phyloP scores from a whole-genome alignment of 257 asterid species.

The Cinchona pubescens region DNA sequence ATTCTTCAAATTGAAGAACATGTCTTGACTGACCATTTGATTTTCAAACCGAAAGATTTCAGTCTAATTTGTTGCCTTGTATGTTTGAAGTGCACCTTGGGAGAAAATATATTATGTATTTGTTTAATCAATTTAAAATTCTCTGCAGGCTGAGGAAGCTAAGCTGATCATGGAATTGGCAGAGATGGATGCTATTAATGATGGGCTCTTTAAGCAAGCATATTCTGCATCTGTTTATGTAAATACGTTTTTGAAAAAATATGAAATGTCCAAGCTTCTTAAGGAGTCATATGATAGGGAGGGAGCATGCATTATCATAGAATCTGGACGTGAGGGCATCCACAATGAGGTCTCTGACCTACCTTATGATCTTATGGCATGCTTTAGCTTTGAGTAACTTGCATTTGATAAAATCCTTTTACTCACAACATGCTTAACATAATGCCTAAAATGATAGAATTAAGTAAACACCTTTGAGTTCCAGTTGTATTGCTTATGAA shows the following conservation, averaged over 20 bases:
- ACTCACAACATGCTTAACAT: not conserved
- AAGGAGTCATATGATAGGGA: conserved; percentile 68
- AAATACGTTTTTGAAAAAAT: conserved; percentile 56
- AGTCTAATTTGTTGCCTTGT: not conserved
- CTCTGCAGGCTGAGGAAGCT: conserved; percentile 81
- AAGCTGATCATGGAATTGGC: conserved; percentile 82
- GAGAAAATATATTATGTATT: not conserved
- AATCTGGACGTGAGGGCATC: conserved; percentile 52
- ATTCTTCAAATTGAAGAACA: too few relatives aligned
- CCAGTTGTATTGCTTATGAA: not conserved
- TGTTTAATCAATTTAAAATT: not conserved
- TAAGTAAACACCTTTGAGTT: not conserved
- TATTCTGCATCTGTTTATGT: conserved; percentile 62
- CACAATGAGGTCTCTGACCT: conserved; percentile 37
- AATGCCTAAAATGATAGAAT: not conserved
- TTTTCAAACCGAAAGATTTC: not conserved
- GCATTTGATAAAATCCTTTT: not conserved
- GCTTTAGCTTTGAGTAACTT: not conserved
- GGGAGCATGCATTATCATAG: conserved; percentile 76
- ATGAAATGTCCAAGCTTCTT: conserved; percentile 70
- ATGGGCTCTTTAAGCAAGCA: conserved; percentile 73
- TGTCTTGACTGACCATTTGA: not conserved
- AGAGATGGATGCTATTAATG: conserved; percentile 58
- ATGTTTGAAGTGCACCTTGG: not conserved
- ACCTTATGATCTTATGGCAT: too few relatives aligned